These are phyloP conservation scores for Phytopythium litorale DNA, from an alignment of 352 stramenopile species.

Conservation along the genomic window DNA sequence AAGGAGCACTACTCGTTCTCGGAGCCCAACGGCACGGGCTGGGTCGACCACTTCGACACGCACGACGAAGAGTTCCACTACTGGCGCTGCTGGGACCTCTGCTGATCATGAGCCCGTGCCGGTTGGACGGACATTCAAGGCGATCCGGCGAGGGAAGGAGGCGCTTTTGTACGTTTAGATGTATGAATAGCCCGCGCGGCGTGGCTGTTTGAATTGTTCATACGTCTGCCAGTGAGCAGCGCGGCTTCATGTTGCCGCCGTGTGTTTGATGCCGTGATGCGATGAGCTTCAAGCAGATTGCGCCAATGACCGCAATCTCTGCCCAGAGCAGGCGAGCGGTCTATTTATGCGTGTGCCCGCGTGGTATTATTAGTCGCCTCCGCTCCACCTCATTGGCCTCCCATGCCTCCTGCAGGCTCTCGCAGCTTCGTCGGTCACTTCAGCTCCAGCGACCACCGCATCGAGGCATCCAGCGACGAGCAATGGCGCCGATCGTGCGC, in stretches of 20 bases:
- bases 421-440: not conserved
- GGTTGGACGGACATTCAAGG: not conserved
- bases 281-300: too few relatives aligned
- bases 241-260: not conserved
- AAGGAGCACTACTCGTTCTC: constrained; percentile 73
- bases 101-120: not conserved
- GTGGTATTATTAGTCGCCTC: not conserved
- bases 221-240: not conserved
- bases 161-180: constrained; percentile 6
- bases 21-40: constrained; percentile 57
- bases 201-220: not conserved
- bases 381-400: not conserved
- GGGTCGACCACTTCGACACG: constrained; percentile 69
- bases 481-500: constrained; percentile 7
- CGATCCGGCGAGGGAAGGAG: not conserved
- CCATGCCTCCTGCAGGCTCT: not conserved
- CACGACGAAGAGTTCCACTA: constrained; percentile 73
- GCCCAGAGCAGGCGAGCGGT: not conserved
- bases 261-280: not conserved
- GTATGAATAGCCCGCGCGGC: constrained; percentile 9
- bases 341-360: not conserved
- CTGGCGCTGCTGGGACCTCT: constrained; percentile 66
- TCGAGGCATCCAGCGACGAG: not conserved
- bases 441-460: not conserved
- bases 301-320: not conserved